Evolutionary conservation across 306 rosid genomes (phyloP), one percentile per base, ranked within the genome.

Genomic region (Neltuma alba): DNA sequence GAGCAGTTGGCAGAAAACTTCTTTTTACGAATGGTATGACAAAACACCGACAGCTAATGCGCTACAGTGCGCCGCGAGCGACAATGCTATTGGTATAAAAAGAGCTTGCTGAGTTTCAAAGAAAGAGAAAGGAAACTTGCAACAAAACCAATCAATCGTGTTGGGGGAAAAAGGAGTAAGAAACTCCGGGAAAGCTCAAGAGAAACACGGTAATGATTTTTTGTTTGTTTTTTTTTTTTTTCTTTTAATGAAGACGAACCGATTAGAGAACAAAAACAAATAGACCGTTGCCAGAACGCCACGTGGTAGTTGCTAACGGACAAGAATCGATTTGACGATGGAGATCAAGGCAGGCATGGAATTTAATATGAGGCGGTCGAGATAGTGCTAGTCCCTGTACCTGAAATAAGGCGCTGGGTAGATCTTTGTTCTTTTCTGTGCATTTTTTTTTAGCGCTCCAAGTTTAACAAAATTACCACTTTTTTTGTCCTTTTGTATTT

Each of bases 11-110:
- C 69, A 16, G 64, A 18, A 42, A 57, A 25, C 16, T 55, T 57
- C 6, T 28, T 7, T 14, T 40, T 37, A 14, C 1, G 36, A 40
- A 37, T 5, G 42, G 18, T 9, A 65, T 57, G 60, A 61, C 10
- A 37, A 48, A 23, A 31, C 6, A 45, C 52, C 33, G 69, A 55
- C 42, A 70, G 65, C 54, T 36, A 60, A 28, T 34, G 16, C 11
- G 78, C 85, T 80, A 79, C 66, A 64, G 72, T 72, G 80, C 81
- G 78, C 87, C 25, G 64, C 50, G 52, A 44, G 50, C 25, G 18
- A 38, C 15, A 30, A 37, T 25, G 75, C 66, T 71, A 65, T 58
- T 54, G 30, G 9, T 50, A 20, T 54, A 25, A 8, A 2, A 1
- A 1, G 44, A 28, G 58, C 6, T 72, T 72, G 76, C 70, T 72